Evolutionary conservation across 2,329 filamentous ascomycete species (phyloP).

Genomic region (Aspergillus caelatus): DNA sequence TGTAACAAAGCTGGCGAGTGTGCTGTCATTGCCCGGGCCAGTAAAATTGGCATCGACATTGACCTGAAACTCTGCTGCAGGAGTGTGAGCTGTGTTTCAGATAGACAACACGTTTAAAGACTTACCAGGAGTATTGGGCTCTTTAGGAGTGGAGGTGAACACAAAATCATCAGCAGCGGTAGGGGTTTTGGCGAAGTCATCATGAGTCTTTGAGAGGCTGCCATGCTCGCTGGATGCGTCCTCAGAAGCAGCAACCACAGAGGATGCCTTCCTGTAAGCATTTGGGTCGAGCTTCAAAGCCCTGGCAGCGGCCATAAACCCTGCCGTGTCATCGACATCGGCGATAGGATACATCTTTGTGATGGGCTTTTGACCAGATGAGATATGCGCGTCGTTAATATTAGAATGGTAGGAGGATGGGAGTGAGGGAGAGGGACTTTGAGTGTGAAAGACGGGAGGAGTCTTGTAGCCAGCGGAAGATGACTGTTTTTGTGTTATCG

Average conservation of each 20-base stretch:
- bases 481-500: neutral
- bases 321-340: constrained; percentile 29
- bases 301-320: constrained; percentile 32
- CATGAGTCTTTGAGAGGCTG: neutral
- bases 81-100: neutral
- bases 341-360: constrained; percentile 17
- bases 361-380: neutral
- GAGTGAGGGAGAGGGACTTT: neutral
- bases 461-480: neutral
- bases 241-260: constrained; percentile 1
- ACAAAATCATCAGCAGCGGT: neutral
- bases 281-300: constrained; percentile 15
- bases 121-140: constrained; percentile 5
- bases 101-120: neutral
- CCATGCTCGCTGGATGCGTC: constrained; percentile 11
- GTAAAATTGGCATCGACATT: neutral
- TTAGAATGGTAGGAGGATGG: neutral
- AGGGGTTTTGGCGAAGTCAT: neutral
- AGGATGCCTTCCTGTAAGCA: constrained; percentile 8
- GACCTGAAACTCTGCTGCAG: neutral
- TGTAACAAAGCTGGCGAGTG: neutral
- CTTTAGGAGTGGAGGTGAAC: constrained; percentile 3
- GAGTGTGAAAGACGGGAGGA: constrained; percentile 2
- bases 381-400: neutral
- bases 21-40: neutral